Percentiles rank a stretch among this genome's conserved stretches.
These are phyloP conservation scores for Acidomyces sp. DNA, from an alignment of 495 filamentous ascomycete species.

Conservation along the genomic window DNA sequence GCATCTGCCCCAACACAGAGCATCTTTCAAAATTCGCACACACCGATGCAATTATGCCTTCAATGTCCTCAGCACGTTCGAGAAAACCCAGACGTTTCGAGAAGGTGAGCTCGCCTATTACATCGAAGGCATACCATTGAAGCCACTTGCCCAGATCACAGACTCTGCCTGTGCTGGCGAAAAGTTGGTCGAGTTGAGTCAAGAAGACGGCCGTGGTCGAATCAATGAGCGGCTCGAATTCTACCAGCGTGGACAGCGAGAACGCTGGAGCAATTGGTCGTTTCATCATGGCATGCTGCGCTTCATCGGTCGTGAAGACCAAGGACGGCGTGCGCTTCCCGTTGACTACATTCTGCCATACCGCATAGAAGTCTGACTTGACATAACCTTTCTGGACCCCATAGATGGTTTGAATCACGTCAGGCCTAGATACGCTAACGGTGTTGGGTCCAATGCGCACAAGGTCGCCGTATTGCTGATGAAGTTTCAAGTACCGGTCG, in stretches of 20 bases:
- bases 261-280: slow-evolving; percentile 12
- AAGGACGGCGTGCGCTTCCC: slow-evolving; percentile 12
- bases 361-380: slow-evolving; percentile 18
- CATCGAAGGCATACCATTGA: slow-evolving; percentile 37
- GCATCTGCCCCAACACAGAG: slow-evolving; percentile 15
- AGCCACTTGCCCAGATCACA: slow-evolving; percentile 33
- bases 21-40: slow-evolving; percentile 9
- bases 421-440: slow-evolving; percentile 26
- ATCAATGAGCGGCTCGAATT: slow-evolving; percentile 17
- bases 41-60: slow-evolving; percentile 25
- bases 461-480: slow-evolving; percentile 29
- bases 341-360: slow-evolving; percentile 18
- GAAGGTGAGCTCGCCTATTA: slow-evolving; percentile 33
- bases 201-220: slow-evolving; percentile 14
- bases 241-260: slow-evolving; percentile 13
- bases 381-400: slow-evolving; percentile 14
- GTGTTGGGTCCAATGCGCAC: slow-evolving; percentile 35
- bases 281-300: slow-evolving; percentile 15
- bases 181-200: slow-evolving; percentile 18
- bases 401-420: slow-evolving; percentile 16
- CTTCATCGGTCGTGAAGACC: slow-evolving; percentile 18
- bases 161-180: slow-evolving; percentile 19
- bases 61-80: slow-evolving; percentile 28
- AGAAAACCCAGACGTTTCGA: slow-evolving; percentile 30
- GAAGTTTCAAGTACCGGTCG: slow-evolving; percentile 19